Evolutionary conservation across 2,329 filamentous ascomycete species (phyloP).

Genomic region (Scedosporium apiospermum): DNA sequence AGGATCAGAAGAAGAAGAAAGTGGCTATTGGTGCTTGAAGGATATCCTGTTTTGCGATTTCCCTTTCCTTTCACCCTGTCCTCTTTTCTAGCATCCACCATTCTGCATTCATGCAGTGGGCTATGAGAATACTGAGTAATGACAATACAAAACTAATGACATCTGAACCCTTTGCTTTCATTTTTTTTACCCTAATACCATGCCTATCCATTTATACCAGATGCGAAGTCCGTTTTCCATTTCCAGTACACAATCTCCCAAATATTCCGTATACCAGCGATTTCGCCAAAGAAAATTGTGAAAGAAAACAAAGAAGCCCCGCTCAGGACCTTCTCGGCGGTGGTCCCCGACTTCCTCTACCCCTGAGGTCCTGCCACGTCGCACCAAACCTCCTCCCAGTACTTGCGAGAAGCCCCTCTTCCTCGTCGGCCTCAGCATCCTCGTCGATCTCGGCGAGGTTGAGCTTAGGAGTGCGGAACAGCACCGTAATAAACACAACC

Average conservation of each 20-base stretch:
- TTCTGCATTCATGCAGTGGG: neutral
- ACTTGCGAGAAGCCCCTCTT: constrained; percentile 80
- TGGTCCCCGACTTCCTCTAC: constrained; percentile 18
- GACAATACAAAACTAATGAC: neutral
- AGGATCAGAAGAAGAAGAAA: constrained; percentile 20
- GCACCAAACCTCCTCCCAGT: constrained; percentile 75
- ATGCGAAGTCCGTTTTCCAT: neutral
- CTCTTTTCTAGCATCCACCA: neutral
- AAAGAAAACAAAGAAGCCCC: neutral
- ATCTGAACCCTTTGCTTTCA: neutral
- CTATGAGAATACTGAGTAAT: neutral
- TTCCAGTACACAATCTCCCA: neutral
- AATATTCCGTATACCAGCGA: neutral
- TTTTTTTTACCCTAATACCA: neutral
- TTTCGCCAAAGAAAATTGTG: neutral
- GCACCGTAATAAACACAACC: constrained; percentile 65
- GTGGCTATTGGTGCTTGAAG: constrained; percentile 26
- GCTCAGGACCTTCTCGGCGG: neutral
- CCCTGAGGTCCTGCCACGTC: constrained; percentile 82
- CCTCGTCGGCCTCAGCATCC: constrained; percentile 84
- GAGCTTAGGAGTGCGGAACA: constrained; percentile 72
- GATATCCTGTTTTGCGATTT: neutral
- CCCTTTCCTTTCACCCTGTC: neutral
- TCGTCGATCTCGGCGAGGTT: constrained; percentile 73
- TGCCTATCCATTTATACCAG: neutral